phyloP scores from a whole-genome alignment of 2,329 filamentous ascomycete genomes.

The Atkinsonella hypoxylon region DNA sequence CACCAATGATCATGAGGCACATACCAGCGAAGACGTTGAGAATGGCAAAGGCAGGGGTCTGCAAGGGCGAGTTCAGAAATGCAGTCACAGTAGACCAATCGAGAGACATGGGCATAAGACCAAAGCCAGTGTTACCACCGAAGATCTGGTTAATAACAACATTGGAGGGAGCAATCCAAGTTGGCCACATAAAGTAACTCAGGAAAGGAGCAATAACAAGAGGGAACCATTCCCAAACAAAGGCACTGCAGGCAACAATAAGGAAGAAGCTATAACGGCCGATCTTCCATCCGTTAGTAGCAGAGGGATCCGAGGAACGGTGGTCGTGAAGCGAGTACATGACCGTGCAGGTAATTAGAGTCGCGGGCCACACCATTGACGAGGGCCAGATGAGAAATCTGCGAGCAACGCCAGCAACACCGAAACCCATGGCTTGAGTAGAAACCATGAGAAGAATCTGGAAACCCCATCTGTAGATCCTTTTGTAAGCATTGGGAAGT shows the following conservation, averaged over 20 bases:
- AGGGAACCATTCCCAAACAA: constrained; percentile 47
- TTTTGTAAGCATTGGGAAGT: constrained; percentile 12
- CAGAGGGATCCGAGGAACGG: constrained; percentile 35
- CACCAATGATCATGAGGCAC: constrained; percentile 37
- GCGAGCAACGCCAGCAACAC: constrained; percentile 46
- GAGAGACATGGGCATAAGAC: constrained; percentile 51
- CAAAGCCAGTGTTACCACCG: constrained; percentile 48
- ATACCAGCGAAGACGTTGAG: constrained; percentile 44
- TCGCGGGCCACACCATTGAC: constrained; percentile 53
- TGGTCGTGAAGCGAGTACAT: constrained; percentile 56
- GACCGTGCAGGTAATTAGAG: constrained; percentile 48
- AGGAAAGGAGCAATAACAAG: constrained; percentile 47
- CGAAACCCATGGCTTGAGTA: constrained; percentile 52
- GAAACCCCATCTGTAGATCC: constrained; percentile 29
- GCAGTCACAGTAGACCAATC: constrained; percentile 53
- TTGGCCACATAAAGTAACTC: constrained; percentile 46
- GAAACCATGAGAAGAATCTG: constrained; percentile 48
- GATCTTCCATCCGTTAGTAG: constrained; percentile 45
- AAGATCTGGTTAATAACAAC: constrained; percentile 53
- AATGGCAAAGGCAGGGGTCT: constrained; percentile 48
- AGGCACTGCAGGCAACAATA: constrained; percentile 35
- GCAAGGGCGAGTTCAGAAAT: constrained; percentile 44
- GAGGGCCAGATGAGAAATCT: constrained; percentile 50
- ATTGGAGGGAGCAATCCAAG: constrained; percentile 51
- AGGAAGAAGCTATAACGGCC: constrained; percentile 47